Evolutionary conservation across 352 stramenopile genomes (phyloP), one percentile per base, ranked within the genome.

Genomic region (Pythium brassicae): DNA sequence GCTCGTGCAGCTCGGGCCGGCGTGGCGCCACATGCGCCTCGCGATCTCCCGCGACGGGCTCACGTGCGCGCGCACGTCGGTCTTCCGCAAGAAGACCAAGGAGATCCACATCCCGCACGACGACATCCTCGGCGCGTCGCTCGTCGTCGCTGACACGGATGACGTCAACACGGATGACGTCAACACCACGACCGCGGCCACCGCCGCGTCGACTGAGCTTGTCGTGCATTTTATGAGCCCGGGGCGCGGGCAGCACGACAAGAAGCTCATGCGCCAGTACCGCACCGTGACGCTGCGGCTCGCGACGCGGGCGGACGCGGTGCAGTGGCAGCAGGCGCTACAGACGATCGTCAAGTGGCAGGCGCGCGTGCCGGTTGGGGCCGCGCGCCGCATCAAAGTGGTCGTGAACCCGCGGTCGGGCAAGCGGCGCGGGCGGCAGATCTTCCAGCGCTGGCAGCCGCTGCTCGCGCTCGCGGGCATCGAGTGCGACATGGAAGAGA

Each of bases 381-480:
- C 68, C 37, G 72, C 66, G 29, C 74, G 82, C 27, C 72, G 72
- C 26, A 86, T 89, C 59, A 87, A 92, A 52, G 79, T 86, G 40
- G 76, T 92, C 10, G 76, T 92, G 50, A 92, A 92, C 66, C 82
- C 82, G 10, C 74, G 89, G 65, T 87, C 78, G 1, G 82, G 78
- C 8, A 74, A 69, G 46, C 78, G 78, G 23, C 76, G 69, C 11
- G 82, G 77, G 25, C 75, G 76, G 12, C 67, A 87, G 65, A 74
- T 86, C 37, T 92, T 74, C 71, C 57, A 78, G 37, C 68, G 77
- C 11, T 89, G 79, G 78, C 65, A 65, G 53, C 60, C 73, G 7
- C 62, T 89, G 27, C 69, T 92, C 34, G 69, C 81, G 50, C 62
- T 87, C 14, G 79, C 79, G 4, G 68, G 77, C 39, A 89, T 92